Base-by-base conservation (phyloP, 1,284 basidiomycete genomes). In the Phylloporus sp. region DNA sequence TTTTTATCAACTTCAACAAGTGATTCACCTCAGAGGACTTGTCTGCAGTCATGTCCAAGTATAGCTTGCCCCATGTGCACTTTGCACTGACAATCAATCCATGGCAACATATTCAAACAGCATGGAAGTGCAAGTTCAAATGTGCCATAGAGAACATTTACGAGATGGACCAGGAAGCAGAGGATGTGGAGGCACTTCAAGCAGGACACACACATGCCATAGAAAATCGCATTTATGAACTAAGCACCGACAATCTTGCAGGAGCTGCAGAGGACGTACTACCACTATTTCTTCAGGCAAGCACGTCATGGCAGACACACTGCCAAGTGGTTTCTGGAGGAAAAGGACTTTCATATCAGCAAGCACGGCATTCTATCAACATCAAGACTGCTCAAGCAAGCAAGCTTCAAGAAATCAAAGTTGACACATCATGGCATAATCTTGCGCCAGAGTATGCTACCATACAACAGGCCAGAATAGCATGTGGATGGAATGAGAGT, bases 31-130 rank as follows among this genome's bases (percentile, higher is more conserved):
- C 72, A 0, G 60, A 69, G 0, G 56, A 76, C 10, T 56, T 79
- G 0, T 69, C 68, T 6, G 6, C 28, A 0, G 15, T 42, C 3
- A 70, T 70, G 63, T 13, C 50, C 0, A 52, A 61, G 2, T 44
- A 58, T 1, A 67, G 68, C 2, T 12, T 52, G 2, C 59, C 60
- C 1, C 49, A 53, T 11, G 2, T 76, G 0, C 49, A 61, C 0
- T 66, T 62, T 12, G 18, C 42, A 0, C 28, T 78, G 0, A 70
- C 65, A 0, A 59, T 76, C 61, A 69, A 66, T 24, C 44, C 63
- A 1, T 77, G 68, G 68, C 49, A 69, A 0, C 77, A 79, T 22
- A 69, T 77, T 51, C 66, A 64, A 18, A 72, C 65, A 1, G 72
- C 74, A 0, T 75, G 69, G 44, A 67, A 69, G 0, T 62, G 68